phyloP scores from a whole-genome alignment of 257 asterid genomes.

The Ilex asprella region DNA sequence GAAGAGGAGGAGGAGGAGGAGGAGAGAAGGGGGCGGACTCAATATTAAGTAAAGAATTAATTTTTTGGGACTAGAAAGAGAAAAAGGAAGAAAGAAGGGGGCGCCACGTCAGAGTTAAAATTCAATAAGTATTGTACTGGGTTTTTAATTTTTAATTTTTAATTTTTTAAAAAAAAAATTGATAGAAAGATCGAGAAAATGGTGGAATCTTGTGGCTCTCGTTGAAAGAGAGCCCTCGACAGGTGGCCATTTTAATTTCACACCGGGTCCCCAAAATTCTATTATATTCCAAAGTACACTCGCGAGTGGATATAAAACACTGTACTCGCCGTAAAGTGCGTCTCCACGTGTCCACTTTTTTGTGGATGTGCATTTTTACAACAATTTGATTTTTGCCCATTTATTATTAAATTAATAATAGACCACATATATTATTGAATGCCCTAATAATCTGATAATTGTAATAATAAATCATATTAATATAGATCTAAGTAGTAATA shows the following conservation, averaged over 20 bases:
- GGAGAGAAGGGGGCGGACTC: slow-evolving; percentile 12
- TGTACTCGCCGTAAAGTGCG: no score
- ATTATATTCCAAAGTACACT: no score
- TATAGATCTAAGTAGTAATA: no score
- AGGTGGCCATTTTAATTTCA: slow-evolving; percentile 54
- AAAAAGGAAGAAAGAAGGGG: slow-evolving; percentile 10
- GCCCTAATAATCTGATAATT: no score
- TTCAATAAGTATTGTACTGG: slow-evolving; percentile 2
- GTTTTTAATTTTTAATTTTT: background rate
- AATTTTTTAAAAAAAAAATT: no score
- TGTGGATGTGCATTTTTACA: no score
- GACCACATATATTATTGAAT: no score
- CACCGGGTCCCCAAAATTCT: slow-evolving; percentile 19
- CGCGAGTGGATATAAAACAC: no score
- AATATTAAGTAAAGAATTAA: background rate
- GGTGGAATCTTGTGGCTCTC: slow-evolving; percentile 60
- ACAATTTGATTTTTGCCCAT: no score
- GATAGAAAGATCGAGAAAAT: slow-evolving; percentile 44
- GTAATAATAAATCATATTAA: no score
- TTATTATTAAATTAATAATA: no score
- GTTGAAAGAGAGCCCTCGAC: slow-evolving; percentile 41
- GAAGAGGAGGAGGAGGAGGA: slow-evolving; percentile 11
- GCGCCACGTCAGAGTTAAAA: slow-evolving; percentile 51
- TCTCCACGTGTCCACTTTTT: no score
- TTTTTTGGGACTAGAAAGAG: slow-evolving; percentile 2